Evolutionary conservation across 1,139 yeast genomes (phyloP), one percentile per base, ranked within the genome.

Genomic region (Insectozyma bohioensis): DNA sequence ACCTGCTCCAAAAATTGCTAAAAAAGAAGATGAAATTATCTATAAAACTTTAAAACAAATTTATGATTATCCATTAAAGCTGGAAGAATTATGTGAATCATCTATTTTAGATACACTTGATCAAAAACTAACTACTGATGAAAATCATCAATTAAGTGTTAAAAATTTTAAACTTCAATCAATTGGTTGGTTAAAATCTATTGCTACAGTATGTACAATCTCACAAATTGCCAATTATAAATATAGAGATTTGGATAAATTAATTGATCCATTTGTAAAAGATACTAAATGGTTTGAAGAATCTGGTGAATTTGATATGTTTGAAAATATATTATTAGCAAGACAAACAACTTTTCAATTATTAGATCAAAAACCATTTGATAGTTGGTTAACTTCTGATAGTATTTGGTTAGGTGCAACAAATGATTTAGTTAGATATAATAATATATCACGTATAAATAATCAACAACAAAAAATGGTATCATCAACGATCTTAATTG

Each of bases 31-130:
- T 35, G 72, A 68, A 29, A 51, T 59, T 5, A 58, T 75, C 9
- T 83, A 77, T 47, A 62, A 61, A 12, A 56, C 69, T 2, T 57
- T 80, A 40, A 78, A 72, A 36, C 53, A 51, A 26, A 43, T 69
- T 2, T 59, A 60, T 27, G 74, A 67, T 25, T 42, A 48, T 33
- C 64, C 67, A 0, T 24, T 26, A 1, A 33, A 40, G 3, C 29
- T 48, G 0, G 12, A 23, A 4, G 25, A 30, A 0, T 35, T 52
- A 3, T 53, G 59, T 28, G 41, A 49, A 5, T 35, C 45, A 1
- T 37, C 52, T 3, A 34, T 63, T 1, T 39, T 51, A 10, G 51
- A 48, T 13, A 38, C 48, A 3, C 41, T 59, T 21, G 17, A 28
- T 12, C 34, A 37, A 10, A 50, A 50, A 32, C n/a, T n/a, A n/a